Evolutionary conservation across 345 rosid genomes (phyloP), one percentile per base, ranked within the genome.

Genomic region (Laguncularia racemosa): DNA sequence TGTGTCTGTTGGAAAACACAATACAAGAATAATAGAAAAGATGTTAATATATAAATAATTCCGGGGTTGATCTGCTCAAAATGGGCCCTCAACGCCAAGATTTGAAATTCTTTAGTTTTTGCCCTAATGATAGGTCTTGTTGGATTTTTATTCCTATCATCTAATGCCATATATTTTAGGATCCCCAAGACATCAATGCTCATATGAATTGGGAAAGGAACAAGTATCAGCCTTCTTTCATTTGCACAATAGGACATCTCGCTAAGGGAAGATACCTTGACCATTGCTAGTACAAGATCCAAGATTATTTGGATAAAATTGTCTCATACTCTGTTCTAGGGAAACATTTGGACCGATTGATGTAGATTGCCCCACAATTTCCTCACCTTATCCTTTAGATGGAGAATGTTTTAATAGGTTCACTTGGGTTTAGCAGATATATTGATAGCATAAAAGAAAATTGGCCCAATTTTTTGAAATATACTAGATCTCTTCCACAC

Each of bases 191-290:
- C 63, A 64, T 69, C 84, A 56, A 86, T 23, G 64, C 98, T 95
- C 53, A 84, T 17, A 60, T 81, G 77, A 19, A 92, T 66, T 0
- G 96, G 96, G 64, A 86, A 57, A 2, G 89, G 87, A 53, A 89
- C 73, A 46, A 86, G 62, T 53, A 66, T 67, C 70, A 92, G 76
- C 76, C 73, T 89, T 79, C 72, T 89, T 61, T 86, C 80, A 66
- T 81, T 92, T 5, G 98, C 96, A 78, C 96, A 86, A 46, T 88
- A 92, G 51, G 98, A 92, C 95, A 92, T 81, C 87, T 92, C 98
- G n/a, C 96, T 88, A 13, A 89, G 71, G 20, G 96, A 86, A 38
- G 96, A 68, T 73, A 89, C 80, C 70, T 89, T 86, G 64, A 78
- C 64, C 47, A 86, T 91, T 8, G 83, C 75, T 60, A 92, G 51